A percentile compares a stretch with the other conserved stretches of the same genome.
Conservation (phyloP, 2,329 filamentous ascomycete genomes). For the Fusarium floridanum region DNA sequence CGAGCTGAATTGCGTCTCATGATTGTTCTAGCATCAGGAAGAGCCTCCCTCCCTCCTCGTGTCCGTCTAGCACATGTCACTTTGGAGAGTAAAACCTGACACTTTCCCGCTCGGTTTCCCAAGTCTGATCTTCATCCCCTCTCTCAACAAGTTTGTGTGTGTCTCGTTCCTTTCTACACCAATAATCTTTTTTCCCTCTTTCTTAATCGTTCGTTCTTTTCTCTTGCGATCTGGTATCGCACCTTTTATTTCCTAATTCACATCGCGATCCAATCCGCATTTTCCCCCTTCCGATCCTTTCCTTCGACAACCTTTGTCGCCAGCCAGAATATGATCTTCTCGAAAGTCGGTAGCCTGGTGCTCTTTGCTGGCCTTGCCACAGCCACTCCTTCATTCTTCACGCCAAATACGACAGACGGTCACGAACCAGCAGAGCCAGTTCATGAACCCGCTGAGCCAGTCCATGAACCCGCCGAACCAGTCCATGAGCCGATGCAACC, state of each 20-base stretch:
- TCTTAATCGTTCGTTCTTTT: slow-evolving; percentile 8
- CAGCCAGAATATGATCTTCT: slow-evolving; percentile 12
- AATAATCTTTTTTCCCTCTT: not conserved
- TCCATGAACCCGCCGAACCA: not conserved
- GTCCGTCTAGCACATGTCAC: not conserved
- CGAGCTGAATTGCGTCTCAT: not conserved
- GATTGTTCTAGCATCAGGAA: not conserved
- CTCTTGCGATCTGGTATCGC: slow-evolving; percentile 37
- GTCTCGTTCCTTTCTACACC: not conserved
- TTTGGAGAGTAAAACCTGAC: not conserved
- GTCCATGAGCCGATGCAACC: not conserved
- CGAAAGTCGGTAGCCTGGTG: slow-evolving; percentile 19
- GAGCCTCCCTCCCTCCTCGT: not conserved
- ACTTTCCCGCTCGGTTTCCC: not conserved
- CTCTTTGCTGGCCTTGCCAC: slow-evolving; percentile 23
- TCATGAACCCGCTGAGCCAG: not conserved
- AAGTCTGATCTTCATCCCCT: not conserved
- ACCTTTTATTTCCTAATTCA: slow-evolving; percentile 5
- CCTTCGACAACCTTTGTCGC: not conserved
- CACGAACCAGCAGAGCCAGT: not conserved
- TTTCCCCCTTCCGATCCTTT: not conserved
- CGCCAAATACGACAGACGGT: slow-evolving; percentile 3
- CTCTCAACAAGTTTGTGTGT: not conserved
- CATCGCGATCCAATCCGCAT: not conserved
- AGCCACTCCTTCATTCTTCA: slow-evolving; percentile 27